A percentile compares a stretch with the other conserved stretches of the same genome.
These are phyloP conservation scores for Agrostemma githago DNA, from an alignment of 148 eudicot species.

Conservation along the genomic window DNA sequence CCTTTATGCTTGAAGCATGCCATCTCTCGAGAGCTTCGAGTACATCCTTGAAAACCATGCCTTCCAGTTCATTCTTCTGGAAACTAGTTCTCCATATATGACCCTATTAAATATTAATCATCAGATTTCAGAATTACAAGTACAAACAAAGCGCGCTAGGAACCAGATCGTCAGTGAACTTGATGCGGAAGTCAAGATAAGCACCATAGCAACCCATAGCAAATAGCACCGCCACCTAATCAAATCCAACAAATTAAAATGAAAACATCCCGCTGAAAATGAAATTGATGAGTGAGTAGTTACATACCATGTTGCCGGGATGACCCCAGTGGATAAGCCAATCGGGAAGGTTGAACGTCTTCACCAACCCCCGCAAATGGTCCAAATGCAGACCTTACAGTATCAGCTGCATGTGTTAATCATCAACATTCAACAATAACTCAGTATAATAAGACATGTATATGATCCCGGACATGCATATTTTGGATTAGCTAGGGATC, in stretches of 20 bases:
- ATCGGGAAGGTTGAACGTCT: slow-evolving; percentile 66
- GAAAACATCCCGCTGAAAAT: not conserved
- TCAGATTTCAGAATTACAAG: too few species aligned
- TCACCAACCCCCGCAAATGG: slow-evolving; percentile 75
- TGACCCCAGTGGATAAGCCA: slow-evolving; percentile 99
- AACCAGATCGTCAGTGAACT: slow-evolving; percentile 59
- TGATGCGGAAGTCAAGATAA: slow-evolving; percentile 85
- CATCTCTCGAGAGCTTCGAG: too few species aligned
- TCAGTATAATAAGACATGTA: too few species aligned
- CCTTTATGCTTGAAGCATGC: too few species aligned
- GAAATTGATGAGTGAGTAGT: not conserved
- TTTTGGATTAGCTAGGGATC: too few species aligned
- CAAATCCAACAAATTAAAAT: slow-evolving; percentile 8
- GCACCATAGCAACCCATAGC: slow-evolving; percentile 99
- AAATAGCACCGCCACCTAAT: slow-evolving; percentile 83
- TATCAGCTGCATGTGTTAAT: slow-evolving; percentile 48
- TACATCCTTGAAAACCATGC: too few species aligned
- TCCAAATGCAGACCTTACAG: slow-evolving; percentile 61
- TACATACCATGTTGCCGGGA: slow-evolving; percentile 88
- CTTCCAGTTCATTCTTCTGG: too few species aligned
- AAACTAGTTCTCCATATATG: too few species aligned
- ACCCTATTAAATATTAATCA: too few species aligned
- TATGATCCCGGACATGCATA: too few species aligned
- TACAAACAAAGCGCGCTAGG: too few species aligned
- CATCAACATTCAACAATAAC: not conserved